These are phyloP conservation scores for Apiospora marii DNA, from an alignment of 2,329 filamentous ascomycete genomes.

Conservation along the genomic window DNA sequence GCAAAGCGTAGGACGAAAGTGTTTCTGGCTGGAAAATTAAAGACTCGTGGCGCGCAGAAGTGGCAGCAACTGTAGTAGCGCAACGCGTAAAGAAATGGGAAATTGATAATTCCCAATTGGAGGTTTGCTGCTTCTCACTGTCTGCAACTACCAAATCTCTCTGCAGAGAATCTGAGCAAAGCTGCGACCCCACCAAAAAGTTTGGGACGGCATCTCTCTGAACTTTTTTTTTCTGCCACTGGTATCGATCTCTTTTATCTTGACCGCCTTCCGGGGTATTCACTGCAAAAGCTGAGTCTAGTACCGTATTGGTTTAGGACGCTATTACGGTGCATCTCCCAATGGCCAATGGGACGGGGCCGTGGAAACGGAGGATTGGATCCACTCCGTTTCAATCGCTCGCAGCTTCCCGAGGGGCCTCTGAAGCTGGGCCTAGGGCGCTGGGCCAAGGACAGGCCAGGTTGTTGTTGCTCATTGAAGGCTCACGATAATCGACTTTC, in stretches of 20 bases:
- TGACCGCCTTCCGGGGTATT: slow-evolving; percentile 19
- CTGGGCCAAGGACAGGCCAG: slow-evolving; percentile 17
- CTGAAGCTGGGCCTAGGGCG: background rate
- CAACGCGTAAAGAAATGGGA: background rate
- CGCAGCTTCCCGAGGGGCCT: background rate
- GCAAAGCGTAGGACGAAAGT: background rate
- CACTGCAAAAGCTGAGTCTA: background rate
- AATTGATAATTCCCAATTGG: background rate
- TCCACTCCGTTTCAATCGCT: slow-evolving; percentile 19
- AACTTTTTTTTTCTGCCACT: slow-evolving; percentile 24
- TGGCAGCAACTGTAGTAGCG: background rate
- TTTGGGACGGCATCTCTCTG: slow-evolving; percentile 11
- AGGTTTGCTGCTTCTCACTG: background rate
- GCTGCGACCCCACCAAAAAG: slow-evolving; percentile 22
- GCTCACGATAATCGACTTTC: slow-evolving; percentile 15
- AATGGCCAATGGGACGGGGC: background rate
- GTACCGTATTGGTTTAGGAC: slow-evolving; percentile 5
- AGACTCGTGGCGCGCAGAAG: background rate
- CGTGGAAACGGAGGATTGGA: background rate
- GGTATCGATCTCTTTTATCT: background rate
- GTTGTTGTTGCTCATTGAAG: background rate
- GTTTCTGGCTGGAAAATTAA: slow-evolving; percentile 11
- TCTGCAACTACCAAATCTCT: slow-evolving; percentile 11
- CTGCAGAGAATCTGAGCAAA: slow-evolving; percentile 14
- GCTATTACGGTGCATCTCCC: background rate